Evolutionary conservation across 2,329 filamentous ascomycete genomes (phyloP).

Genomic region (Aspergillus phoenicis): DNA sequence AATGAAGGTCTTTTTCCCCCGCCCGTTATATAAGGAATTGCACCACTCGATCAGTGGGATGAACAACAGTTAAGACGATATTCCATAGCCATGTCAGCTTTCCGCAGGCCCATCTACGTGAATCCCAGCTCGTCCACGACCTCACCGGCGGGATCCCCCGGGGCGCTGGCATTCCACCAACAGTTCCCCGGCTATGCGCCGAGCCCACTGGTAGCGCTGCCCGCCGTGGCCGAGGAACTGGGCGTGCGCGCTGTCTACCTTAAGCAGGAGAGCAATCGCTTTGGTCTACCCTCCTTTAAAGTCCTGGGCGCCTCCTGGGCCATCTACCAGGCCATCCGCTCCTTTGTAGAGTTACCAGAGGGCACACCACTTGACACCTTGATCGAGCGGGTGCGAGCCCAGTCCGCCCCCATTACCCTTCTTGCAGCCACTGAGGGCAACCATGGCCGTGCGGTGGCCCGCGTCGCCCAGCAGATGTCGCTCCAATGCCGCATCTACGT

Average conservation of each 20-base stretch:
- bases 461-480: constrained; percentile 64
- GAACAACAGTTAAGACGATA: background rate
- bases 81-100: constrained; percentile 13
- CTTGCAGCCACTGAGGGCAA: constrained; percentile 75
- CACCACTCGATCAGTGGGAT: too few species aligned
- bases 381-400: constrained; percentile 8
- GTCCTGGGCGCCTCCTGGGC: constrained; percentile 79
- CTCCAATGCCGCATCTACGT: constrained; percentile 64
- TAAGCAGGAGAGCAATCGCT: constrained; percentile 71
- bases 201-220: constrained; percentile 59
- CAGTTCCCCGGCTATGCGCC: constrained; percentile 59
- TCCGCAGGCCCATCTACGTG: constrained; percentile 31
- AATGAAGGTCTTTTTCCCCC: too few species aligned
- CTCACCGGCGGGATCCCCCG: constrained; percentile 14
- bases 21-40: too few species aligned
- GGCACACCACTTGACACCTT: constrained; percentile 32
- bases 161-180: constrained; percentile 52
- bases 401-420: constrained; percentile 42
- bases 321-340: constrained; percentile 59
- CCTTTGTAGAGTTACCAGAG: constrained; percentile 51
- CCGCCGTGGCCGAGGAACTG: constrained; percentile 59
- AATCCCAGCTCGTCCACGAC: constrained; percentile 26
- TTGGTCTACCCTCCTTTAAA: constrained; percentile 76
- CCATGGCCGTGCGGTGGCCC: constrained; percentile 71
- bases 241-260: constrained; percentile 62